Conservation (phyloP, 371 early-diverging fungal species). For the Umbelopsis sp. region DNA sequence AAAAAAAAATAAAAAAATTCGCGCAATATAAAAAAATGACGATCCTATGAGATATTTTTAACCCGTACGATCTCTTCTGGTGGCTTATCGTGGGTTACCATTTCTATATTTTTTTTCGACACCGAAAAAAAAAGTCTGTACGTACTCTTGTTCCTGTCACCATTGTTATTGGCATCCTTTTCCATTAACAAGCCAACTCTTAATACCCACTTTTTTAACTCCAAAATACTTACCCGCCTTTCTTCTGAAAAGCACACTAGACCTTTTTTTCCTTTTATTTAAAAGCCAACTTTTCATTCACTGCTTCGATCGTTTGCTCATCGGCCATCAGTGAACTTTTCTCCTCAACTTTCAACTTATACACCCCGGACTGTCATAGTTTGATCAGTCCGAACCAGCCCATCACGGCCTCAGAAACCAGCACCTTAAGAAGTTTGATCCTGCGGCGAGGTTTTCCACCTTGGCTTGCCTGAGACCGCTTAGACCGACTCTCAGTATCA, state of each 20-base stretch:
- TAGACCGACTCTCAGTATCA: slow-evolving; percentile 1
- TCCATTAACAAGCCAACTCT: no score
- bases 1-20: no score
- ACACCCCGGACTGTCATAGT: slow-evolving; percentile 53
- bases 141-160: no score
- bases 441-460: slow-evolving; percentile 70
- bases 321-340: slow-evolving; percentile 18
- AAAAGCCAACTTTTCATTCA: slow-evolving; percentile 22
- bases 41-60: no score
- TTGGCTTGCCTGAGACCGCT: slow-evolving; percentile 58
- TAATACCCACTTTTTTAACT: no score
- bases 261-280: slow-evolving; percentile 26
- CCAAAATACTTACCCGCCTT: not conserved
- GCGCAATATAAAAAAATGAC: no score
- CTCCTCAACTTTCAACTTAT: slow-evolving; percentile 32
- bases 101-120: no score
- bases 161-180: no score
- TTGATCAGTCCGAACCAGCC: slow-evolving; percentile 57
- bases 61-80: no score
- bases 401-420: slow-evolving; percentile 75
- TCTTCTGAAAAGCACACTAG: slow-evolving; percentile 5
- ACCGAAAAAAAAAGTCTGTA: no score
- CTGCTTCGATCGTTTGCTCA: slow-evolving; percentile 15
- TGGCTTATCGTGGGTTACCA: no score
- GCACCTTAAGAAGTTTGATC: slow-evolving; percentile 62